These are phyloP conservation scores for Aureobasidium sp. DNA, from an alignment of 2,329 filamentous ascomycete genomes.

Conservation along the genomic window DNA sequence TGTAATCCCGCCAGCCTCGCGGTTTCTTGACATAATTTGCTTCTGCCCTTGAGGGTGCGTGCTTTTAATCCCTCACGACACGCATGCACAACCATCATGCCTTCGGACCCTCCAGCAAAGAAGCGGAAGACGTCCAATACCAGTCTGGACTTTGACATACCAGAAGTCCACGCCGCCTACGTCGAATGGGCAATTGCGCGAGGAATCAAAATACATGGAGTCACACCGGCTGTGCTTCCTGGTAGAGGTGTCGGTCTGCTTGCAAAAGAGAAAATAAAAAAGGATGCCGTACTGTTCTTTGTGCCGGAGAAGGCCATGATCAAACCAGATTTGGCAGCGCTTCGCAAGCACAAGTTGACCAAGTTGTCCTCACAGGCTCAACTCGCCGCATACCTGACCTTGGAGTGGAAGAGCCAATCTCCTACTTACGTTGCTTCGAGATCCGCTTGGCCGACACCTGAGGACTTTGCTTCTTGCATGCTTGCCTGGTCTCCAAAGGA, in stretches of 20 bases:
- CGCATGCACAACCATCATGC: not conserved
- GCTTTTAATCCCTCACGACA: constrained; percentile 38
- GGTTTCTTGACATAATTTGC: constrained; percentile 76
- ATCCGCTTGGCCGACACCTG: constrained; percentile 57
- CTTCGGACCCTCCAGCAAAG: not conserved
- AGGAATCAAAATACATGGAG: constrained; percentile 61
- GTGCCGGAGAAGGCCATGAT: constrained; percentile 60
- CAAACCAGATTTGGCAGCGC: constrained; percentile 50
- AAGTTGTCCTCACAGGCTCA: constrained; percentile 52
- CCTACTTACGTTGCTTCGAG: constrained; percentile 48
- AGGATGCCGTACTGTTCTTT: constrained; percentile 55
- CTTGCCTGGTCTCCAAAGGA: constrained; percentile 36
- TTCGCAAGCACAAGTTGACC: constrained; percentile 34
- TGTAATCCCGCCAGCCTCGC: constrained; percentile 74
- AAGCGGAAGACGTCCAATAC: not conserved
- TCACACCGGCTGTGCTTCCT: constrained; percentile 59
- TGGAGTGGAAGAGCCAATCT: not conserved
- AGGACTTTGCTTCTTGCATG: constrained; percentile 53
- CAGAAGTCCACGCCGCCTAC: constrained; percentile 47
- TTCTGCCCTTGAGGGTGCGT: constrained; percentile 66
- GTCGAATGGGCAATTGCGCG: constrained; percentile 59
- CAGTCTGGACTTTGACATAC: not conserved
- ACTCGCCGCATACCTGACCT: constrained; percentile 46
- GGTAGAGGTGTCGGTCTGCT: constrained; percentile 73
- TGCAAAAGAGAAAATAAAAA: constrained; percentile 57